Percentiles rank a stretch among this genome's conserved stretches.
Evolutionary conservation across 768 basidiomycete genomes (phyloP).

Genomic region (Astraeus odoratus): DNA sequence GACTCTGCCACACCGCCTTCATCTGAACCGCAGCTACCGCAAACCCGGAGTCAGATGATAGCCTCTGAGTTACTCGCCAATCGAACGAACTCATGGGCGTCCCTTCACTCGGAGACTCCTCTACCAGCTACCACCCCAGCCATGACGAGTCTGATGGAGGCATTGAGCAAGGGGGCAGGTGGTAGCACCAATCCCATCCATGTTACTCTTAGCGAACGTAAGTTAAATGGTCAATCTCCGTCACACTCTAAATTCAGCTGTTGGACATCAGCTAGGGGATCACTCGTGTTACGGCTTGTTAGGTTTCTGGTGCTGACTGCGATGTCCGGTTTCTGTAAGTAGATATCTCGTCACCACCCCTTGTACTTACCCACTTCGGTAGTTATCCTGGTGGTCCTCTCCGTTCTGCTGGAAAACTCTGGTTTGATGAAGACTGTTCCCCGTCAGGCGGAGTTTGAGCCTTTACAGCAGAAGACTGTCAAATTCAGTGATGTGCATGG

Average conservation of each 20-base stretch:
- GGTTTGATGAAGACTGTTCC: slow-evolving; percentile 88
- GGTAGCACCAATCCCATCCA: slow-evolving; percentile 58
- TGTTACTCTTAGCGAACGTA: slow-evolving; percentile 78
- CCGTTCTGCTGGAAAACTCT: slow-evolving; percentile 88
- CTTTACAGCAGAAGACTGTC: slow-evolving; percentile 70
- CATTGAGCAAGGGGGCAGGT: slow-evolving; percentile 36
- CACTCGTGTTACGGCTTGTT: slow-evolving; percentile 56
- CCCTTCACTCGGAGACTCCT: slow-evolving; percentile 6
- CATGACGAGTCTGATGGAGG: slow-evolving; percentile 36
- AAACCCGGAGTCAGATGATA: slow-evolving; percentile 35
- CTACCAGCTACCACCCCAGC: slow-evolving; percentile 25
- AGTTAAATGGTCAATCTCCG: slow-evolving; percentile 23
- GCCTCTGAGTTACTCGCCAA: slow-evolving; percentile 34
- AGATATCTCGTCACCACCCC: not conserved
- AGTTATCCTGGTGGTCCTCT: slow-evolving; percentile 82
- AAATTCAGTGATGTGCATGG: slow-evolving; percentile 96
- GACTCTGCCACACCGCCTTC: slow-evolving; percentile 15
- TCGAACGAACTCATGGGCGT: slow-evolving; percentile 11
- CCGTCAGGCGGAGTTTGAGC: slow-evolving; percentile 76
- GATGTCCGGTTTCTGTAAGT: slow-evolving; percentile 63
- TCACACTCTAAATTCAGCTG: not conserved
- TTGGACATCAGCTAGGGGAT: slow-evolving; percentile 51
- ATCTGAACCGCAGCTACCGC: slow-evolving; percentile 4
- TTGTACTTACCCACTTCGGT: slow-evolving; percentile 3
- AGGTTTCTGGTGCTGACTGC: slow-evolving; percentile 52